Base-by-base conservation (phyloP, 2,329 filamentous ascomycete genomes). In the Penicillium sp. region DNA sequence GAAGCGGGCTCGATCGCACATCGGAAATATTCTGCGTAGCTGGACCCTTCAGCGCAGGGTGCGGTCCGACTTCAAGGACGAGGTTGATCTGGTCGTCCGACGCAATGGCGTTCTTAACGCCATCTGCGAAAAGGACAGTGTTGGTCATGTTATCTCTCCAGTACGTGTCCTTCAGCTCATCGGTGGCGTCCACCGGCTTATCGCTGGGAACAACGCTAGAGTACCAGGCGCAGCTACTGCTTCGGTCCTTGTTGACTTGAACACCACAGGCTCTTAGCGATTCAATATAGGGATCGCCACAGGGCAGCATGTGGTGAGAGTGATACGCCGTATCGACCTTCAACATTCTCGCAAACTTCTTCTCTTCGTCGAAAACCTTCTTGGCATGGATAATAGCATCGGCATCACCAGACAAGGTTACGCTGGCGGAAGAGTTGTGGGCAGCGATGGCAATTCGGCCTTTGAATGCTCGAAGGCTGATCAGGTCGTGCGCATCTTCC, bases 321-420 rank as follows among this genome's bases (percentile, higher is more conserved):
- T 74, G 70, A 33, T 71, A 74, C 0, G 71, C 70, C 1, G 47
- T 61, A 17, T 68, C 63, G 3, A 72, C 65, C 10, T 35, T 41
- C 9, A 55, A 34, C 21, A 14, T 18, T 5, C 49, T 39, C 4
- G 25, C 18, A 25, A 50, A 52, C 5, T 28, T 38, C 2, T 23
- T 17, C 8, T 40, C 18, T 2, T 28, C 32, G 3, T 43, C 25
- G 11, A 50, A 26, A 4, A 33, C 8, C 10, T 23, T n/a, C 16
- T 40, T 28, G 1, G 32, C 19, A 11, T 43, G 29, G 2, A 33
- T 13, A 9, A 55, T 34, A 7, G 51, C 54, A 19, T 53, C 35
- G 5, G 13, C 36, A 38, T 71, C 64, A 0, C 72, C 71, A 4
- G 68, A 70, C 0, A 71, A 17, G 0, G 70, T 74, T 0, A 70